Evolutionary conservation across 257 asterid genomes (phyloP).

Genomic region (Solanum chilense): DNA sequence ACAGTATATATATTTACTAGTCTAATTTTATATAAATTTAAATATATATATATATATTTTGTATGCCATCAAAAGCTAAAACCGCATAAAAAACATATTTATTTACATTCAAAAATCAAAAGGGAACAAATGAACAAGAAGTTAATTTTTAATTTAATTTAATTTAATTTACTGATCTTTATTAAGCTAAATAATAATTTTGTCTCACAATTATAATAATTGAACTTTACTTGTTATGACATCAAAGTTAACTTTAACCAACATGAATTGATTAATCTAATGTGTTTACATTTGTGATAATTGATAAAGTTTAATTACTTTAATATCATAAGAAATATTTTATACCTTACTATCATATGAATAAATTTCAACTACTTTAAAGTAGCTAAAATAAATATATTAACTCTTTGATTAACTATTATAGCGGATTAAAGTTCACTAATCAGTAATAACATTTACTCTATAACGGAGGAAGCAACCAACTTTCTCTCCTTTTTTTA

Average conservation of each 20-base stretch:
- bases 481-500: background rate
- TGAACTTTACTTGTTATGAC: background rate
- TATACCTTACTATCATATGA: background rate
- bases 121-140: background rate
- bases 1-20: too few species aligned
- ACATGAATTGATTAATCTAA: background rate
- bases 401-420: background rate
- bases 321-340: background rate
- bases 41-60: too few species aligned
- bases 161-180: background rate
- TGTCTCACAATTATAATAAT: background rate
- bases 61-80: too few species aligned
- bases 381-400: background rate
- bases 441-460: background rate
- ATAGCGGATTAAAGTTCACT: background rate
- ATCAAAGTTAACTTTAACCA: background rate
- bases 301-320: background rate
- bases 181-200: background rate
- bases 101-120: background rate
- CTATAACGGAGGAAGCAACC: background rate
- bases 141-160: background rate
- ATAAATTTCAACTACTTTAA: background rate
- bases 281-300: background rate
- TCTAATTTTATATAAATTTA: too few species aligned
- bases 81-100: too few species aligned